Percentiles rank a stretch among this genome's conserved stretches.
phyloP scores from a whole-genome alignment of 129 eudicot genomes.

The Apium graveolens region DNA sequence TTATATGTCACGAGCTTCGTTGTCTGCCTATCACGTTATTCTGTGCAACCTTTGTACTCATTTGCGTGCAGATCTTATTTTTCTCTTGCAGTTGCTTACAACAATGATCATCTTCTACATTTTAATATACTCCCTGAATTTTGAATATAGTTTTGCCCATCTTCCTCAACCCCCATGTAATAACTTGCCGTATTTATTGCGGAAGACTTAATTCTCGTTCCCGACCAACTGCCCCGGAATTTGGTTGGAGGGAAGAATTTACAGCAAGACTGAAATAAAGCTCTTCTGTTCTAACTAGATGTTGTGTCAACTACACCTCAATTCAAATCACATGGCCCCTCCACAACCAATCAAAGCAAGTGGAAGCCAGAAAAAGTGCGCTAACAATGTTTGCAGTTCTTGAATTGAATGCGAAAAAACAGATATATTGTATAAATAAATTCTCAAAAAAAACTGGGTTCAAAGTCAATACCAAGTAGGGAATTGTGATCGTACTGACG shows the following conservation, averaged over 20 bases:
- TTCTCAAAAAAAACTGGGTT: neutral
- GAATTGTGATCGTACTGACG: neutral
- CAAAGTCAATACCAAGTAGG: neutral
- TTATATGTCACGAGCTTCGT: neutral
- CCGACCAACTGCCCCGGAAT: slow-evolving; percentile 9
- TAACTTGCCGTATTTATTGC: neutral
- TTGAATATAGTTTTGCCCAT: neutral
- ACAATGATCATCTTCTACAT: neutral
- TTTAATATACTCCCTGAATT: neutral
- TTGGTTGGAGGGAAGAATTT: neutral
- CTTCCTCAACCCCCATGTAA: neutral
- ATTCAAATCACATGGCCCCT: neutral
- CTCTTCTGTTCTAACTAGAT: neutral
- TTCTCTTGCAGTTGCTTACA: no score
- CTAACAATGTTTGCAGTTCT: neutral
- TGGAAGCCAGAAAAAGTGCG: neutral
- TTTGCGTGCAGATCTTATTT: neutral
- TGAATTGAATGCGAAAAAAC: neutral
- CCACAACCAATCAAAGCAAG: neutral
- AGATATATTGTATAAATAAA: neutral
- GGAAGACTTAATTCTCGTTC: neutral
- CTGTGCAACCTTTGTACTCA: neutral
- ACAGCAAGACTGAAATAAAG: neutral
- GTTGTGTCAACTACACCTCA: neutral
- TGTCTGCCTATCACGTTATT: neutral